phyloP scores from a whole-genome alignment of 2,329 filamentous ascomycete genomes.

The Alternaria arborescens region DNA sequence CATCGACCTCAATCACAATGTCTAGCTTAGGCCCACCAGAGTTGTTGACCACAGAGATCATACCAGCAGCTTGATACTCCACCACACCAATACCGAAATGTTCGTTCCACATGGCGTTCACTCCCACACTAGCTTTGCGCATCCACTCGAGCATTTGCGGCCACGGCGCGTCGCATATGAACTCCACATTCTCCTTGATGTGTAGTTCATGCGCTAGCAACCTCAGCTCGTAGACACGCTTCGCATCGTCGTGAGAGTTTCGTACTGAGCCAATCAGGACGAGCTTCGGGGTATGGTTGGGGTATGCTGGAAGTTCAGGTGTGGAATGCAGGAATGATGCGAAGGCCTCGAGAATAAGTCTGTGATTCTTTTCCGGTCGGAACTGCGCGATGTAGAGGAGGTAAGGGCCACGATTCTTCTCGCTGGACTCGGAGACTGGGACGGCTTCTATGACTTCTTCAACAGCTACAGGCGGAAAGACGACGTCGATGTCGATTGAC shows the following conservation, averaged over 20 bases:
- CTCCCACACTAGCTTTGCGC: conserved; percentile 78
- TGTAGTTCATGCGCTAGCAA: conserved; percentile 82
- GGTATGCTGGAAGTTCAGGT: conserved; percentile 50
- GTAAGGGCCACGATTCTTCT: conserved; percentile 72
- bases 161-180: conserved; percentile 91
- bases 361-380: conserved; percentile 95
- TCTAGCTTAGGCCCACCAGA: conserved; percentile 92
- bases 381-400: conserved; percentile 97
- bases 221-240: conserved; percentile 85
- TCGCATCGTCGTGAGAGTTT: conserved; percentile 77
- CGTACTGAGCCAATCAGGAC: conserved; percentile 93
- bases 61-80: conserved; percentile 93
- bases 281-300: conserved; percentile 67
- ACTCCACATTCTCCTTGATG: conserved; percentile 84
- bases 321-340: conserved; percentile 69
- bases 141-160: conserved; percentile 84
- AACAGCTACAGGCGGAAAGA: conserved; percentile 94
- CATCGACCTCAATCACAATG: conserved; percentile 85
- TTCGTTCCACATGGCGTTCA: conserved; percentile 99
- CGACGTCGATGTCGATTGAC: conserved; percentile 71
- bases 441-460: conserved; percentile 80
- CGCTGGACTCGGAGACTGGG: conserved; percentile 73
- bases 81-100: conserved; percentile 99
- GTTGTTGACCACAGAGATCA: conserved; percentile 92
- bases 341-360: conserved; percentile 85